Conservation (phyloP, 768 basidiomycete species). For the Russula brevipes region DNA sequence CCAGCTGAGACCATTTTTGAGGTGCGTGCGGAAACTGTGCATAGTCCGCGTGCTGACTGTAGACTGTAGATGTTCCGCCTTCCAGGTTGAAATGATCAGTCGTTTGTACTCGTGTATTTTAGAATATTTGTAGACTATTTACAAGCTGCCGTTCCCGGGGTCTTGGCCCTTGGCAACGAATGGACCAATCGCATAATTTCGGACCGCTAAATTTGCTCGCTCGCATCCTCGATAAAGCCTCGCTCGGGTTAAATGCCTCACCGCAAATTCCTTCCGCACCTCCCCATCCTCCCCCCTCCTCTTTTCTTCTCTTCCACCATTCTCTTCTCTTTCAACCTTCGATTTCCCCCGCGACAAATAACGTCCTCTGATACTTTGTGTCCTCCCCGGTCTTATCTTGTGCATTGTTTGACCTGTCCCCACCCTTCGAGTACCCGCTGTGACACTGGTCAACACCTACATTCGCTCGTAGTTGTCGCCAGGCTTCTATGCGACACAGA, state of each 20-base stretch:
- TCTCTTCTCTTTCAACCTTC: not conserved
- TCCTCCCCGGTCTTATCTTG: not conserved
- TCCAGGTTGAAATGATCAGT: conserved; percentile 38
- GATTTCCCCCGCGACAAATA: not conserved
- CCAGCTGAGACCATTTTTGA: conserved; percentile 61
- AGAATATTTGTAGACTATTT: not conserved
- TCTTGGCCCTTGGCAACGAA: not conserved
- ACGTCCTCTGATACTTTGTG: not conserved
- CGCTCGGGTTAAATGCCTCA: not conserved
- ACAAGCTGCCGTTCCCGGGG: conserved; percentile 4
- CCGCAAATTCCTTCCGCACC: not conserved
- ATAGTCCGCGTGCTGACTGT: not conserved
- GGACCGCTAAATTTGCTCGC: conserved; percentile 24
- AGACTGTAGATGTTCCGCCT: conserved; percentile 47
- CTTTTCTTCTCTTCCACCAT: not conserved
- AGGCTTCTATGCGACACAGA: not conserved
- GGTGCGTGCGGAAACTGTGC: conserved; percentile 34
- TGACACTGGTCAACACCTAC: not conserved
- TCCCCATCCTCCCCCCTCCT: not conserved
- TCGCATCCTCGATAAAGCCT: conserved; percentile 7
- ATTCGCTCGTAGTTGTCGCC: not conserved
- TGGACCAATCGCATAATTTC: conserved; percentile 25
- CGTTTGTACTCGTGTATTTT: no score
- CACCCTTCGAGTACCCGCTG: not conserved
- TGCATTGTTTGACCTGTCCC: not conserved